Evolutionary conservation across 2,329 filamentous ascomycete genomes (phyloP).

Genomic region (Penicillium concentricum): DNA sequence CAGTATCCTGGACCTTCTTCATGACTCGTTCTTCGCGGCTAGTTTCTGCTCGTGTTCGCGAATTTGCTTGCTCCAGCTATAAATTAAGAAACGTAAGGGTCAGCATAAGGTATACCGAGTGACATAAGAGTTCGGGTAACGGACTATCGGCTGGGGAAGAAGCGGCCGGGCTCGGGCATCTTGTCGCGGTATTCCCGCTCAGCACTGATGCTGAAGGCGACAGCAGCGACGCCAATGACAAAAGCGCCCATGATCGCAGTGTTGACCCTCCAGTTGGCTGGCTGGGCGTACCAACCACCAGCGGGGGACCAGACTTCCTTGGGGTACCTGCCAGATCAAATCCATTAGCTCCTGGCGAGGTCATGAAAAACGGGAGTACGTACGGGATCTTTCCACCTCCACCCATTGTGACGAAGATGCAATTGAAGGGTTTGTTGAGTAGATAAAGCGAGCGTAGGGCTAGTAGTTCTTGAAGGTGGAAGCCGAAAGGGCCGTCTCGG

Average conservation of each 20-base stretch:
- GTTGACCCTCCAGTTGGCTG: slow-evolving; percentile 92
- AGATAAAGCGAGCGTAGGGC: slow-evolving; percentile 23
- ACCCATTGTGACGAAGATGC: slow-evolving; percentile 53
- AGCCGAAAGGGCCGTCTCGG: slow-evolving; percentile 33
- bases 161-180: slow-evolving; percentile 73
- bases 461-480: slow-evolving; percentile 25
- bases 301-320: slow-evolving; percentile 99
- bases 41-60: slow-evolving; percentile 62
- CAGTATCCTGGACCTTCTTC: slow-evolving; percentile 18
- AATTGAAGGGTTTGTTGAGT: slow-evolving; percentile 23
- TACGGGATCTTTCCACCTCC: slow-evolving; percentile 78
- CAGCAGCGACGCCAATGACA: slow-evolving; percentile 65
- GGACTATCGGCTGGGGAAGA: slow-evolving; percentile 82
- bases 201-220: slow-evolving; percentile 71
- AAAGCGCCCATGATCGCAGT: slow-evolving; percentile 72
- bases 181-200: slow-evolving; percentile 69
- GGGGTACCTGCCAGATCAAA: slow-evolving; percentile 66
- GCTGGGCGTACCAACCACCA: slow-evolving; percentile 96
- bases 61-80: slow-evolving; percentile 70
- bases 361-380: slow-evolving; percentile 44
- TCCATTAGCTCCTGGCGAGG: slow-evolving; percentile 22
- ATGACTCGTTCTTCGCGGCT: slow-evolving; percentile 45
- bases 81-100: slow-evolving; percentile 15
- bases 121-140: slow-evolving; percentile 37
- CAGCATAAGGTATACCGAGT: slow-evolving; percentile 10